These are phyloP conservation scores for Solanum commersonii DNA, from an alignment of 257 asterid genomes.

Conservation along the genomic window DNA sequence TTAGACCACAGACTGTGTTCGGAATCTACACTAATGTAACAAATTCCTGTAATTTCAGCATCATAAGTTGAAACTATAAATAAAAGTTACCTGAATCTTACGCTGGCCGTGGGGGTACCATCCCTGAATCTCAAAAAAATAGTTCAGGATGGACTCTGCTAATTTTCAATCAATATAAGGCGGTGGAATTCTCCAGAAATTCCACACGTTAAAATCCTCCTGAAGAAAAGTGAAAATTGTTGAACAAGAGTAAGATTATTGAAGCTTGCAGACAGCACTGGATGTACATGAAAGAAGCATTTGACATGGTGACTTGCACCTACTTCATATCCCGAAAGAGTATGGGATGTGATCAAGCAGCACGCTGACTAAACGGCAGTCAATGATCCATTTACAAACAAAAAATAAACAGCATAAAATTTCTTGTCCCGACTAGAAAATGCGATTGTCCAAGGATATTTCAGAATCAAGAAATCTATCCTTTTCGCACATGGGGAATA, in stretches of 20 bases:
- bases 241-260: neutral
- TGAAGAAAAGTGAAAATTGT: slow-evolving; percentile 15
- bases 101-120: neutral
- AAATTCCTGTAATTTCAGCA: neutral
- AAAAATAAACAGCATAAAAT: neutral
- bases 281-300: neutral
- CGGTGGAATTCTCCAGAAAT: slow-evolving; percentile 67
- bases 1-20: neutral
- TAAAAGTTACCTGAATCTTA: neutral
- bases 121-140: neutral
- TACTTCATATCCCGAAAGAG: neutral
- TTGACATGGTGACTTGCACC: neutral
- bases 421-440: neutral
- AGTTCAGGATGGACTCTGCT: neutral
- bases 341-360: neutral
- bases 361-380: neutral
- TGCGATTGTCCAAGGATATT: neutral
- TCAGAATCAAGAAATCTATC: neutral
- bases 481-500: neutral
- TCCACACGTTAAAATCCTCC: slow-evolving; percentile 73
- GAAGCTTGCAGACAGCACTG: neutral
- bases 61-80: neutral
- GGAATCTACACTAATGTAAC: neutral
- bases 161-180: slow-evolving; percentile 13
- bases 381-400: neutral